Base-by-base conservation (phyloP, 257 asterid genomes). In the Gynochthodes officinalis region DNA sequence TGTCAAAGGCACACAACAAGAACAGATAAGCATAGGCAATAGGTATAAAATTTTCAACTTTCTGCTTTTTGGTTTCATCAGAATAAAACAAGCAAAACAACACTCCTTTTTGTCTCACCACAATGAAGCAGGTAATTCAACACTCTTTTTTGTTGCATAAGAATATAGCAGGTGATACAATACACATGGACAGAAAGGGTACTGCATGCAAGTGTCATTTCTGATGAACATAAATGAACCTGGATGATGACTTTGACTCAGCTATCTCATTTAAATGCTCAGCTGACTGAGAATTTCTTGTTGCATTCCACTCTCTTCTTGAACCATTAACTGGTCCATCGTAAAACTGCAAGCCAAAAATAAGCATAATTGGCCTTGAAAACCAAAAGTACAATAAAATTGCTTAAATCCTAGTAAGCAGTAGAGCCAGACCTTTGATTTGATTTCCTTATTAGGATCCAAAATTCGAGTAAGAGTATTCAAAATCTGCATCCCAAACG, bases 381-480 rank as follows among this genome's bases (percentile, higher is more conserved):
- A 43, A 69, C 70, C 40, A 42, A 72, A 46, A 33, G 58, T 43
- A 50, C 33, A 52, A 71, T 37, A 64, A 69, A 55, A 73, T 63
- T 59, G 67, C 44, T 37, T 10, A 58, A 71, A 14, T 52, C 67
- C 52, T 64, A 58, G 12, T 57, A 50, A 73, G 73, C 66, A 67
- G 59, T 54, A 70, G 73, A 28, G 44, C 69, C 85, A 58, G 32
- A 92, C 96, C 92, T 87, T 81, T 64, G 87, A 78, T 79, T 84
- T 92, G 84, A 86, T 77, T 75, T 86, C 95, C 85, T 81, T 87
- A 86, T 82, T 81, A 65, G 97, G 97, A 81, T 89, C 97, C 67
- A 90, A 81, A 80, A 93, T 86, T 83, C 88, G 95, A 77, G 89
- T 67, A 69, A 93, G 93, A 79, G 90, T 86, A 72, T 85, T 85